Evolutionary conservation across 345 rosid genomes (phyloP).

Genomic region (Streptanthus diversifolius): DNA sequence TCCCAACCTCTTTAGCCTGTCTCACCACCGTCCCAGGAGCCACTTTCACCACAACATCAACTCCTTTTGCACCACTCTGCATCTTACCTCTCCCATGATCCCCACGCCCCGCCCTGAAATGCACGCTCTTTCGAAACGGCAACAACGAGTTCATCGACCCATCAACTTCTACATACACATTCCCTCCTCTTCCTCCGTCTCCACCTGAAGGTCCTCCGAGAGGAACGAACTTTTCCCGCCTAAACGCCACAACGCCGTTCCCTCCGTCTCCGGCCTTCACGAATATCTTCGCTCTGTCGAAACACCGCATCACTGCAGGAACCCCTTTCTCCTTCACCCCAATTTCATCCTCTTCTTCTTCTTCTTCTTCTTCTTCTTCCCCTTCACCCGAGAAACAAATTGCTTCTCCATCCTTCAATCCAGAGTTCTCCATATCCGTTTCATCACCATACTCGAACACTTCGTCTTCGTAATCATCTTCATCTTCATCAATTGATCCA

Average conservation of each 20-base stretch:
- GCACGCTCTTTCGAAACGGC: constrained; percentile 78
- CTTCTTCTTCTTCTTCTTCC: constrained; percentile 26
- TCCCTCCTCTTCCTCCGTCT: constrained; percentile 93
- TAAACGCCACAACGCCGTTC: constrained; percentile 87
- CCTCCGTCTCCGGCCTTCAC: constrained; percentile 89
- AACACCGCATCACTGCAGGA: constrained; percentile 93
- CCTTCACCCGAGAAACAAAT: constrained; percentile 34
- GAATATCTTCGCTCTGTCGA: constrained; percentile 75
- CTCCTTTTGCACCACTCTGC: constrained; percentile 74
- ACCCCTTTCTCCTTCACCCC: constrained; percentile 82
- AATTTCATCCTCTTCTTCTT: constrained; percentile 31
- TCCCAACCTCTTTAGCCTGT: constrained; percentile 72
- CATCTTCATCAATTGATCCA: constrained; percentile 35
- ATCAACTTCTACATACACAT: constrained; percentile 75
- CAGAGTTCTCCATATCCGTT: constrained; percentile 19
- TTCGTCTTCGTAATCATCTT: constrained; percentile 40
- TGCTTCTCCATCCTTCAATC: constrained; percentile 23
- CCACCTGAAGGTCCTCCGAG: constrained; percentile 95
- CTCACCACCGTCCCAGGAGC: constrained; percentile 79
- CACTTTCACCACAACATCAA: constrained; percentile 77
- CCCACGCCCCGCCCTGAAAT: constrained; percentile 83
- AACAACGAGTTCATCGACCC: constrained; percentile 76
- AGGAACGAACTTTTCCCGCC: constrained; percentile 82
- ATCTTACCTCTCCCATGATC: constrained; percentile 71
- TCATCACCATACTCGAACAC: constrained; percentile 35